Evolutionary conservation across 176 grass and related monocot species (phyloP), one percentile per base, ranked within the genome.

Genomic region (Ensete glaucum): DNA sequence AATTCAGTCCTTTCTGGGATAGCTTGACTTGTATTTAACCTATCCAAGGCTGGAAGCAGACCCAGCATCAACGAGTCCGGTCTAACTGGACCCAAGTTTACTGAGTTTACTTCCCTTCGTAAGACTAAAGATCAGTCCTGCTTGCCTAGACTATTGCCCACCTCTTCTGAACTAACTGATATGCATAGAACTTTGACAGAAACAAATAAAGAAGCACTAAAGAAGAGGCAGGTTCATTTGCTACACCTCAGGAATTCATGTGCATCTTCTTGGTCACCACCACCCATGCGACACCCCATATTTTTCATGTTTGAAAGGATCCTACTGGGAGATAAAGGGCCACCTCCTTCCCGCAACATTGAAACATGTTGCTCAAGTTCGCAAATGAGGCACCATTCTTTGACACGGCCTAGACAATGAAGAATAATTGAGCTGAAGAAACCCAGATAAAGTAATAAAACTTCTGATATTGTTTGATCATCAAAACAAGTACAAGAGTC

Each of bases 301-400:
- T 87, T 91, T 77, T 88, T 88, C 50, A 97, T 83, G 85, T 97
- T 97, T 69, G 87, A 93, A 77, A 97, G 88, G 64, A 97, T 91
- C 82, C 82, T 86, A 78, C 83, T 97, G 66, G 86, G 90, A 78
- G 88, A 97, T 52, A 91, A 50, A 8, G 88, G 90, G 9, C 85
- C 85, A 12, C 88, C 88, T 78, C 85, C 82, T 85, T 93, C 90
- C 50, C 90, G 76, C 81, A 93, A 79, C 83, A 85, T 87, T 75
- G 87, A 93, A 87, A 88, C 82, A 87, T 93, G 85, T 60, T 93
- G 83, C 79, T 97, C 94, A 81, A 97, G 85, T 86, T 97, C 94
- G 82, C 94, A 97, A 79, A 97, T 93, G 26, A 97, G 82, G 62
- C 94, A 97, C 94, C 94, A 97, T 77, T 80, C 90, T 70, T 97